Percentiles rank a stretch among this genome's conserved stretches.
phyloP scores from a whole-genome alignment of 148 eudicot species.

The Vaccinium corymbosum region DNA sequence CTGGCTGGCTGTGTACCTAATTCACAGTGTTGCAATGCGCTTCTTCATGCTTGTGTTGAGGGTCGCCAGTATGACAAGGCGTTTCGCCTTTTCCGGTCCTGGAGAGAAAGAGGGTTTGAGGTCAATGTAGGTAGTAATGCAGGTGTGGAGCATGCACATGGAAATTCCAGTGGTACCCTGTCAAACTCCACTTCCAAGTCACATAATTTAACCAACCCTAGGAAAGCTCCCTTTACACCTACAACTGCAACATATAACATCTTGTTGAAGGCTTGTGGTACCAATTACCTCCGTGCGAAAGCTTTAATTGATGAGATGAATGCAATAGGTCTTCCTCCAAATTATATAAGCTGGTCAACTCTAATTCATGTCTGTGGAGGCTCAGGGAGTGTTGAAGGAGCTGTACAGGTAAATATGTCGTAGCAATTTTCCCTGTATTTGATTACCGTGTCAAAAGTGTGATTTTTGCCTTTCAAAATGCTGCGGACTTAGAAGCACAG shows the following conservation, averaged over 20 bases:
- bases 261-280: constrained; percentile 91
- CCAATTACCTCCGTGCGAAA: constrained; percentile 71
- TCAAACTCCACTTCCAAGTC: constrained; percentile 18
- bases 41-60: constrained; percentile 95
- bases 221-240: constrained; percentile 61
- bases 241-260: constrained; percentile 79
- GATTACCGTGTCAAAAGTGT: background rate
- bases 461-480: background rate
- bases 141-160: constrained; percentile 14
- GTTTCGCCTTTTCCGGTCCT: constrained; percentile 70
- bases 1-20: constrained; percentile 78
- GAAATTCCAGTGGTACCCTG: constrained; percentile 19
- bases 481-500: background rate
- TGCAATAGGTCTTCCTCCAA: constrained; percentile 58
- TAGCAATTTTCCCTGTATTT: background rate
- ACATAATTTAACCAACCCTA: constrained; percentile 33
- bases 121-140: constrained; percentile 14
- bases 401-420: constrained; percentile 54
- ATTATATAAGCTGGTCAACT: constrained; percentile 91
- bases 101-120: constrained; percentile 54
- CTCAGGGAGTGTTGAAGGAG: constrained; percentile 62
- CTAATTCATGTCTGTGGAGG: constrained; percentile 67
- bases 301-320: constrained; percentile 81
- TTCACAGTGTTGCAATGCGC: constrained; percentile 73
- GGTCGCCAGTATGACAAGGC: constrained; percentile 87